Conservation (phyloP, 2,329 filamentous ascomycete species). For the Botrytis aclada region DNA sequence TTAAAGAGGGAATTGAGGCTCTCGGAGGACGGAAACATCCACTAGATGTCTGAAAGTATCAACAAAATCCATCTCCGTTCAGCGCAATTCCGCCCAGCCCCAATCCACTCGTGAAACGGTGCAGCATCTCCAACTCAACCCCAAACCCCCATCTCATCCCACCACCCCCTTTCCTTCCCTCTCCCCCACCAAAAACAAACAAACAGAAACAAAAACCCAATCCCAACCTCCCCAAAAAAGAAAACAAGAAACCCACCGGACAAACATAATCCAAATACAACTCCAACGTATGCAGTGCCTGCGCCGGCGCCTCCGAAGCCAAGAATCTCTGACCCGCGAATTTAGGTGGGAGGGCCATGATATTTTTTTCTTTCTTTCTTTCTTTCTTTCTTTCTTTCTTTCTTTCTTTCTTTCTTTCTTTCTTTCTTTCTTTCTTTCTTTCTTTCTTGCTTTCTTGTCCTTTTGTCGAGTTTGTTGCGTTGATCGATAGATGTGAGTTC, state of each 20-base stretch:
- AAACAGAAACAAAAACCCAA: neutral
- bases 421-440: neutral
- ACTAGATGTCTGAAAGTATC: neutral
- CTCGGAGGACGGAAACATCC: neutral
- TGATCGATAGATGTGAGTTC: neutral
- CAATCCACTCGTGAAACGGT: neutral
- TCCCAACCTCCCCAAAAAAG: too few species aligned
- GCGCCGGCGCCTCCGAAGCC: slow-evolving; percentile 42
- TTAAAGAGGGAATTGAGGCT: neutral
- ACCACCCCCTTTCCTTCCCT: neutral
- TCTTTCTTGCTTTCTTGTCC: too few species aligned
- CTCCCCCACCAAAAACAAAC: neutral
- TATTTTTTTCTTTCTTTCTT: neutral
- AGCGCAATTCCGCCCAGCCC: neutral
- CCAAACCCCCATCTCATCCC: neutral
- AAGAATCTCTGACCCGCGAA: slow-evolving; percentile 68
- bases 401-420: neutral
- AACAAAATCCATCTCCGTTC: neutral
- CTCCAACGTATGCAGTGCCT: slow-evolving; percentile 58
- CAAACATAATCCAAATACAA: slow-evolving; percentile 87
- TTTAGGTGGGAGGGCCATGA: slow-evolving; percentile 74
- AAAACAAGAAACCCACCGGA: slow-evolving; percentile 44
- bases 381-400: neutral
- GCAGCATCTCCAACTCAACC: neutral
- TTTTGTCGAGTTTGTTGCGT: neutral